Percentiles rank a stretch among this genome's conserved stretches.
Conservation (phyloP, 306 rosid species). For the Lathyrus sativus region DNA sequence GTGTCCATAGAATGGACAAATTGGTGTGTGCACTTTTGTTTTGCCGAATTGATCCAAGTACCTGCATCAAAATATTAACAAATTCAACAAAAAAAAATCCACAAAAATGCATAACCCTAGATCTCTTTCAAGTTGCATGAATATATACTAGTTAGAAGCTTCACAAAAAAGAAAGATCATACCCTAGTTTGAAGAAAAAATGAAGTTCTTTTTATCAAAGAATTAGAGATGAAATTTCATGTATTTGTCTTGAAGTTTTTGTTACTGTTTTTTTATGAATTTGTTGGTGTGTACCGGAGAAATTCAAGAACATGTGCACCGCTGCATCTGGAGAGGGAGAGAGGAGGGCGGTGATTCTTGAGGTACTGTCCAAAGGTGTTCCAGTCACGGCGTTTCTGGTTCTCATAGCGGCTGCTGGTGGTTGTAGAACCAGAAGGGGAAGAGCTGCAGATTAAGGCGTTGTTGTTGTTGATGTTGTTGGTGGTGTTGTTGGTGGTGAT, state of each 20-base stretch:
- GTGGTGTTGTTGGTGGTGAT: constrained; percentile 1
- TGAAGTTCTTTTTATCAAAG: background rate
- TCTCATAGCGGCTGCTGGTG: constrained; percentile 83
- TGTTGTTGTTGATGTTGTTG: constrained; percentile 17
- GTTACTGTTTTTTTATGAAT: background rate
- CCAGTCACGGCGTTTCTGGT: constrained; percentile 98
- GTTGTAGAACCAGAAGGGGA: constrained; percentile 51
- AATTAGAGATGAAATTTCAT: background rate
- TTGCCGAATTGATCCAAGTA: constrained; percentile 96
- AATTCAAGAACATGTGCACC: constrained; percentile 98
- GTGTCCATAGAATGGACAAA: constrained; percentile 94
- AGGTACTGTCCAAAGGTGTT: constrained; percentile 96
- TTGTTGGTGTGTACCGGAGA: constrained; percentile 45
- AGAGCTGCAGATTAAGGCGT: constrained; percentile 34
- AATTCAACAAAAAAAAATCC: background rate
- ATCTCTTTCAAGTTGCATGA: background rate
- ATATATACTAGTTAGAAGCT: background rate
- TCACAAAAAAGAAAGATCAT: background rate
- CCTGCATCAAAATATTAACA: constrained; percentile 36
- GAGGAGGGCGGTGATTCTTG: constrained; percentile 93
- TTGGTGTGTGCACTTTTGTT: constrained; percentile 89
- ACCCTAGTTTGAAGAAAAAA: background rate
- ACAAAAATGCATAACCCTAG: background rate
- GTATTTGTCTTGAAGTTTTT: background rate
- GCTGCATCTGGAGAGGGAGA: constrained; percentile 88